Base-by-base conservation (phyloP, 2,329 filamentous ascomycete species). In the Periconia sp. region DNA sequence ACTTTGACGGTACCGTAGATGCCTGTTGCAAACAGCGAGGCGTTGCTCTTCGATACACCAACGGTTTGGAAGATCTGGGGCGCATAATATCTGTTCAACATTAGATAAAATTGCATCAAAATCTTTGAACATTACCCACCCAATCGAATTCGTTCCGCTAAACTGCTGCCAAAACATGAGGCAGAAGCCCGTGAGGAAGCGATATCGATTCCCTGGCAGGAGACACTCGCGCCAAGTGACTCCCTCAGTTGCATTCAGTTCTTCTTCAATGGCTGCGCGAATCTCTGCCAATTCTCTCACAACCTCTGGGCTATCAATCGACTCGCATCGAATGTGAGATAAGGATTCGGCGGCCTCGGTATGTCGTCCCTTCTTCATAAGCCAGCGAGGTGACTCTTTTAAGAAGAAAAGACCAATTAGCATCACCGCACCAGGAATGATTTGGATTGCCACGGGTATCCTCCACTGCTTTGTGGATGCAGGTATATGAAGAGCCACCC, bases 1-100 rank as follows among this genome's bases (percentile, higher is more conserved):
- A 86, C 84, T 79, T 86, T 85, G 47, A 81, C 79, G 24, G 88
- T 83, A 2, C 85, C 85, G 6, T 86, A 84, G 0, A 88, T 84
- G 3, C 85, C 85, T 0, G 85, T 88, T 0, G 85, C 85, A 1
- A 88, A 73, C 0, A 88, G 75, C 1, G 79, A 82, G 0, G 68
- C 67, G 1, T 74, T 73, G 40, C 72, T 77, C 3, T 62, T 59
- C 3, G 66, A 68, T n/a, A 77, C 61, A 1, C 75, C 75, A 0
- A 78, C 56, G 4, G 63, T 63, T 4, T 64, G 57, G 58, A 65
- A 65, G 23, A 65, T 64, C 1, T 54, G 40, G 1, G 58, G 58
- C 1, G 56, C 49, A 25, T 63, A 62, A 54, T 73, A 72, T 24
- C 66, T 68, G 31, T 71, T 72, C n/a, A 6, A 33, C 40, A 36